Conservation (phyloP, 768 basidiomycete species). For the Ramaria rubella region DNA sequence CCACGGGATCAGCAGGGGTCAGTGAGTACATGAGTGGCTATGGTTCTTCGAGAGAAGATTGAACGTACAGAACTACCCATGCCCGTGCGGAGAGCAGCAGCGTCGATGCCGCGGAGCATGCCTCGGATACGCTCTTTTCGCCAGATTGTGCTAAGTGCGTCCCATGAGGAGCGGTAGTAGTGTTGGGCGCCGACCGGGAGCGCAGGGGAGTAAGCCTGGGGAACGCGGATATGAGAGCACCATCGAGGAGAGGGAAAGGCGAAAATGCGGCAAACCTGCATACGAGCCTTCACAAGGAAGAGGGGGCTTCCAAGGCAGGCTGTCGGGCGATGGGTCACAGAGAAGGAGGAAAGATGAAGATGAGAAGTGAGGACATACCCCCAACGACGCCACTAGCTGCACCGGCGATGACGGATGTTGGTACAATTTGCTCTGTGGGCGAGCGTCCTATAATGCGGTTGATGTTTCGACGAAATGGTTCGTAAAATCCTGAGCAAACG, state of each 20-base stretch:
- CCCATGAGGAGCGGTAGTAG: constrained; percentile 75
- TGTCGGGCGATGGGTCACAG: constrained; percentile 21
- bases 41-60: no score
- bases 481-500: constrained; percentile 76
- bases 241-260: constrained; percentile 3
- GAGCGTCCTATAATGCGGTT: constrained; percentile 64
- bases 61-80: constrained; percentile 85
- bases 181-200: constrained; percentile 95
- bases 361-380: constrained; percentile 40
- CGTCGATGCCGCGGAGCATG: constrained; percentile 84
- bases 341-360: not conserved
- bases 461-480: constrained; percentile 70
- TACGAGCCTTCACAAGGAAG: constrained; percentile 94
- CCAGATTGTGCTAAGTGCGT: constrained; percentile 78
- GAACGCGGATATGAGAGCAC: not conserved
- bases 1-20: no score
- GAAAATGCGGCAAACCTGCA: constrained; percentile 59
- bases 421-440: constrained; percentile 57
- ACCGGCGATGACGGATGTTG: constrained; percentile 80
- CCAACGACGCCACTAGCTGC: constrained; percentile 88
- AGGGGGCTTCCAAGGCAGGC: constrained; percentile 81
- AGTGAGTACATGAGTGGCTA: not conserved
- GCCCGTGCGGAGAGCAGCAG: constrained; percentile 86
- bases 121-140: constrained; percentile 72
- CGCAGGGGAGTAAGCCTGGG: constrained; percentile 86